Percentiles rank a stretch among this genome's conserved stretches.
Evolutionary conservation across 176 grass and related monocot species (phyloP).

Genomic region (Melocanna baccifera): DNA sequence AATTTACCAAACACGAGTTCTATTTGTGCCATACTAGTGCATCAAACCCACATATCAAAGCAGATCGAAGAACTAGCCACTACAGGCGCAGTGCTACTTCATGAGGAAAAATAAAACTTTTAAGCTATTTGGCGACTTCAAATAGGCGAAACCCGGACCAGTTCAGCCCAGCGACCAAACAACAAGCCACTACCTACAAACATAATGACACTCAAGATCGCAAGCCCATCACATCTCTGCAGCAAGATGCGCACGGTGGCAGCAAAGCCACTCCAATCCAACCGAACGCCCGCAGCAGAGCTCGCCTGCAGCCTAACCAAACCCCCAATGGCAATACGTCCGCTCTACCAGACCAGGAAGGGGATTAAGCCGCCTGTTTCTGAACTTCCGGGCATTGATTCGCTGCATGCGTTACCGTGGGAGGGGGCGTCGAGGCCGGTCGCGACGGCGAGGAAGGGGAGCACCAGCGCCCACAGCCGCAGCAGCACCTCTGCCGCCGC

Average conservation of each 20-base stretch:
- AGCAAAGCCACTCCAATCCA: not conserved
- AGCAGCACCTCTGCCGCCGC: not conserved
- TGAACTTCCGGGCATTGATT: not conserved
- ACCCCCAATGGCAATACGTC: not conserved
- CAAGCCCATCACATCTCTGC: not conserved
- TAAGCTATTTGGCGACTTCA: not conserved
- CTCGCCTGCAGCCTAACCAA: not conserved
- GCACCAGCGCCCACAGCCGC: conserved; percentile 15
- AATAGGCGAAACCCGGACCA: not conserved
- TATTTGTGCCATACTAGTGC: not conserved
- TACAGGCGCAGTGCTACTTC: not conserved
- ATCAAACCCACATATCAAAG: not conserved
- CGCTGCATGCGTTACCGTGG: not conserved
- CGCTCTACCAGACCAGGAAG: not conserved
- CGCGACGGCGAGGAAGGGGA: conserved; percentile 33
- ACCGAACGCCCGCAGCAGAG: not conserved
- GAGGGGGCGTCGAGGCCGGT: conserved; percentile 27
- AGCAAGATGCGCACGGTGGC: not conserved
- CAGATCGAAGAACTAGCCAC: not conserved
- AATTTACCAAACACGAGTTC: not conserved
- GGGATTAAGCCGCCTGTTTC: not conserved
- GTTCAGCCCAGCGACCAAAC: not conserved
- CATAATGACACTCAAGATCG: not conserved
- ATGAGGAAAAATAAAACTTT: not conserved
- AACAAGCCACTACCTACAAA: not conserved